Base-by-base conservation (phyloP, 2,329 filamentous ascomycete species). In the Fusarium sp. region DNA sequence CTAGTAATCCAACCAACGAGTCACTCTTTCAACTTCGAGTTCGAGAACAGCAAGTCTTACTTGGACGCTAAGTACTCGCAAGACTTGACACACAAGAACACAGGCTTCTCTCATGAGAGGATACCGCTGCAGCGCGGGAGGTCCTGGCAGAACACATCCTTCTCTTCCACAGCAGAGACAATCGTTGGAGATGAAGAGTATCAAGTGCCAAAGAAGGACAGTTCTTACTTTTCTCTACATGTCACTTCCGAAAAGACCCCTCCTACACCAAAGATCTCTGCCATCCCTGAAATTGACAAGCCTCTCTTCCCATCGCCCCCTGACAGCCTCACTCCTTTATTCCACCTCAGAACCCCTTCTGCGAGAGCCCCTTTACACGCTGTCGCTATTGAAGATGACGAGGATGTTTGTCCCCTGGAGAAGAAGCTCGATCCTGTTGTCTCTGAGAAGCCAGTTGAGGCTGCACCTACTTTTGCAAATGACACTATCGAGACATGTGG, bases 401-500 rank as follows among this genome's bases (percentile, higher is more conserved):
- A 55, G 8, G 59, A 62, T 4, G 21, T 62, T 4, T 40, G 34
- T 7, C 50, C 59, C 17, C 57, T 62, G 1, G 44, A 57, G 9
- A 34, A 45, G 6, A 47, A 38, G 8, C 12, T 3, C 2, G 19
- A 4, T 7, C 30, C 48, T 26, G 5, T n/a, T 7, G 14, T 28
- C 0, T 30, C 26, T 0, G 50, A 56, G 14, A 50, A 49, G 7
- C 30, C 21, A 1, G 26, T 38, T 1, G 28, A 49, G 0, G 17
- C 36, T 7, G 19, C 56, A 1, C 43, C 43, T 21, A 19, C 21
- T 1, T 32, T 46, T 20, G 17, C 30, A 19, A 58, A 43, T 10
- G 40, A 67, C 40, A 67, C 53, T 4, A 40, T 68, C 8, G 62
- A 69, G 17, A 43, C 58, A 34, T 71, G 58, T 10, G 53, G 54